These are phyloP conservation scores for Effrenium voratum DNA, from an alignment of 73 alveolate species.

Conservation along the genomic window DNA sequence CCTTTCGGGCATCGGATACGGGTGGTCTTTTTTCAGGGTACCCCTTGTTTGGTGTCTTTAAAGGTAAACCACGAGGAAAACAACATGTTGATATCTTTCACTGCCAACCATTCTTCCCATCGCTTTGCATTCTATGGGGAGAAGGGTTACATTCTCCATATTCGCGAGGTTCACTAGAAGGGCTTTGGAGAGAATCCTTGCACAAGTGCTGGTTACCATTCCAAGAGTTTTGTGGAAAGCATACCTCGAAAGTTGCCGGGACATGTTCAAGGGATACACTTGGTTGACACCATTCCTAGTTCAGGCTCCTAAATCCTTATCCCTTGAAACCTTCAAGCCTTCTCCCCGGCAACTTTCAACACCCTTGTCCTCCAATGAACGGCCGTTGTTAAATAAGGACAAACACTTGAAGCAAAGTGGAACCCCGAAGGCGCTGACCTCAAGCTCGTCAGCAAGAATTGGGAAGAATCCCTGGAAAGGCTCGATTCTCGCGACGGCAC, in stretches of 20 bases:
- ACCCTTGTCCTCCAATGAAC: not conserved
- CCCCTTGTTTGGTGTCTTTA: not conserved
- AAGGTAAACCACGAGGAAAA: not conserved
- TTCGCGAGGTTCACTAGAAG: no score
- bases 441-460: no score
- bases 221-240: not conserved
- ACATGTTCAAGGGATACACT: not conserved
- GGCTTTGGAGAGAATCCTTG: not conserved
- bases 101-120: not conserved
- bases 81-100: not conserved
- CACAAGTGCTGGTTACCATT: conserved; percentile 2
- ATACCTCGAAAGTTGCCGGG: not conserved
- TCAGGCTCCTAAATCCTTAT: not conserved
- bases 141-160: no score
- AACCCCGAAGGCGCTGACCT: no score
- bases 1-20: not conserved
- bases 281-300: not conserved
- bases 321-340: not conserved
- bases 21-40: not conserved
- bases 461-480: no score
- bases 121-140: conserved; percentile 39
- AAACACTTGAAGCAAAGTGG: not conserved
- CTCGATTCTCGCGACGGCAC: no score
- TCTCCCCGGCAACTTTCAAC: not conserved
- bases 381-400: not conserved